Percentiles rank a stretch among this genome's conserved stretches.
phyloP scores from a whole-genome alignment of 83 land plant species.

The Diphasiastrum complanatum region DNA sequence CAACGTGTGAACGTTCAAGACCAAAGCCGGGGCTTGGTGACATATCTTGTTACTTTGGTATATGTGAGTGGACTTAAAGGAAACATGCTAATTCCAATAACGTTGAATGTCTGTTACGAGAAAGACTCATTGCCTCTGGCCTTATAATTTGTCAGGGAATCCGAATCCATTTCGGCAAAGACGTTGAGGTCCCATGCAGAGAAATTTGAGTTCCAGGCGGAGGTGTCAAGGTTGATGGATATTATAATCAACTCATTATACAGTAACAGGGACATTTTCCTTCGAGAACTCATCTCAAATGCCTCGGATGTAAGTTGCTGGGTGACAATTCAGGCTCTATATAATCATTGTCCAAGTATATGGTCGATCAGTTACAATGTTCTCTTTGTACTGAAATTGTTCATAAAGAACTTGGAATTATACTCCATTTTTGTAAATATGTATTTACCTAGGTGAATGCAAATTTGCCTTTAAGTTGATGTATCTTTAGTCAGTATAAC shows the following conservation, averaged over 20 bases:
- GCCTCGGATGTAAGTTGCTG: constrained; percentile 84
- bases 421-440: no score
- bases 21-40: no score
- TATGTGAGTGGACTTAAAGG: not conserved
- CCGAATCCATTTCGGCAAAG: constrained; percentile 75
- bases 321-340: constrained; percentile 4
- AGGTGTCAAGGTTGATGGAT: constrained; percentile 98
- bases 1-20: no score
- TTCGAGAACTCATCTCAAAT: constrained; percentile 95
- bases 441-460: not conserved
- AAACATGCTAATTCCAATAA: not conserved
- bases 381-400: not conserved
- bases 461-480: not conserved
- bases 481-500: not conserved
- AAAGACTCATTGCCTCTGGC: not conserved
- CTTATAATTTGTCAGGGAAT: constrained; percentile 47
- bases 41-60: not conserved
- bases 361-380: not conserved
- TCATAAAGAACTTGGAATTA: no score
- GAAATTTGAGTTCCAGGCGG: constrained; percentile 98
- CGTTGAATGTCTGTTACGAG: not conserved
- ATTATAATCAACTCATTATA: constrained; percentile 99
- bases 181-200: constrained; percentile 62
- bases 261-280: constrained; percentile 93
- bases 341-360: not conserved